Evolutionary conservation across 257 asterid species (phyloP).

Genomic region (Lantana camara): DNA sequence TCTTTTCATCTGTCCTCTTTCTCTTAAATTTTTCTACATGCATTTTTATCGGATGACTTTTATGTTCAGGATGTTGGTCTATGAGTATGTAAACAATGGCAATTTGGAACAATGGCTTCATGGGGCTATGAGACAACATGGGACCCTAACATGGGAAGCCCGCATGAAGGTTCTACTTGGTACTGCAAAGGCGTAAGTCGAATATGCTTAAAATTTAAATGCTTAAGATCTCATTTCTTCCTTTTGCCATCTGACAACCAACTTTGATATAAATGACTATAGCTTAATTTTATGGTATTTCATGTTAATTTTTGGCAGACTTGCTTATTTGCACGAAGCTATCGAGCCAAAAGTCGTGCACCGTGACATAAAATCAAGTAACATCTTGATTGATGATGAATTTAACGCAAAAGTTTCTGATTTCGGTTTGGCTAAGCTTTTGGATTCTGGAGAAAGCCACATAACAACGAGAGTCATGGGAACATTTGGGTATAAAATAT

Average conservation of each 20-base stretch:
- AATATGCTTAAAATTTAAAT: conserved; percentile 8
- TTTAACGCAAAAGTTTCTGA: conserved; percentile 94
- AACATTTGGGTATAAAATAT: conserved; percentile 78
- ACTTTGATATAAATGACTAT: not conserved
- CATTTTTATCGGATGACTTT: conserved; percentile 15
- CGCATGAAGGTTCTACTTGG: conserved; percentile 95
- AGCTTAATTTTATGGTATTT: not conserved
- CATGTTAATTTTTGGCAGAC: conserved; percentile 52
- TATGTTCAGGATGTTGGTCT: conserved; percentile 80
- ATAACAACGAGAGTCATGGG: conserved; percentile 98
- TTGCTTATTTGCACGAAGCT: conserved; percentile 95
- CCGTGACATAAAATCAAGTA: conserved; percentile 97
- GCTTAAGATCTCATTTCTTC: not conserved
- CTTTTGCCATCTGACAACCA: not conserved
- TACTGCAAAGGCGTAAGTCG: conserved; percentile 95
- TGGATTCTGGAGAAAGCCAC: conserved; percentile 96
- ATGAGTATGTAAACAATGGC: conserved; percentile 93
- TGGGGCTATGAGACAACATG: conserved; percentile 86
- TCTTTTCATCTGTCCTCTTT: not conserved
- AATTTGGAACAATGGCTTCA: conserved; percentile 99
- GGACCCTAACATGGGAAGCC: conserved; percentile 92
- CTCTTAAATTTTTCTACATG: conserved; percentile 10
- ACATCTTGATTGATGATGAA: conserved; percentile 79
- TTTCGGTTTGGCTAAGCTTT: conserved; percentile 94
- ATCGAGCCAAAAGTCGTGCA: conserved; percentile 96